Evolutionary conservation across 805 yeast genomes (phyloP), one percentile per base, ranked within the genome.

Genomic region (Candida adriatica): DNA sequence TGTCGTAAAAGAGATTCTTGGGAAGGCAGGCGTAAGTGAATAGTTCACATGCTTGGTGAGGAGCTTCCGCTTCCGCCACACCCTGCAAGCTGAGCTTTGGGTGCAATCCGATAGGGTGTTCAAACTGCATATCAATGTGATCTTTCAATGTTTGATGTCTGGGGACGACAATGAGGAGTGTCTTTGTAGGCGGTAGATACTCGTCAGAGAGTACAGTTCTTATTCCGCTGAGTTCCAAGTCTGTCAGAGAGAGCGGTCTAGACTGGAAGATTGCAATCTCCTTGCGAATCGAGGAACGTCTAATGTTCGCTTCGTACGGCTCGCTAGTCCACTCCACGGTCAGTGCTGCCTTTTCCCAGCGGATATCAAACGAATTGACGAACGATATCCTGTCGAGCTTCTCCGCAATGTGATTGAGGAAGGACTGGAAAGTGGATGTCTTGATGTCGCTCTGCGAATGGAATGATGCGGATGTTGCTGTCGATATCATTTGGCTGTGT

Each of bases 1-100:
- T 59, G 53, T 75, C 81, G n/a, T 73, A 58, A 43, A 75, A 72
- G 14, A 74, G 33, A 13, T 58, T 55, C 5, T 53, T 50, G 4
- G 78, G 75, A 8, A 73, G 43, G 7, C 64, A 61, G 17, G 68
- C 49, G 39, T 58, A 57, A 18, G 66, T 50, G 39, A 55, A 71
- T 11, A 70, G 58, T 22, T 58, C 56, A 53, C 82, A 75, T 4
- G 45, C 35, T 2, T 42, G 45, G 11, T 32, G 22, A 20, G 42
- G 39, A 4, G 31, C n/a, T 24, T 24, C 24, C 5, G 19, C 17
- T n/a, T 18, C 13, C 4, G 9, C 17, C 14, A 30, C 13, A 11
- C 18, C 18, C 13, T 13, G 8, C 8, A 48, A 31, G 4, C 30
- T 15, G 0, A 64, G 13, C 6, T 49, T 48, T 28, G 70, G 70